phyloP scores from a whole-genome alignment of 257 asterid genomes.

The Nicotiana otophora region DNA sequence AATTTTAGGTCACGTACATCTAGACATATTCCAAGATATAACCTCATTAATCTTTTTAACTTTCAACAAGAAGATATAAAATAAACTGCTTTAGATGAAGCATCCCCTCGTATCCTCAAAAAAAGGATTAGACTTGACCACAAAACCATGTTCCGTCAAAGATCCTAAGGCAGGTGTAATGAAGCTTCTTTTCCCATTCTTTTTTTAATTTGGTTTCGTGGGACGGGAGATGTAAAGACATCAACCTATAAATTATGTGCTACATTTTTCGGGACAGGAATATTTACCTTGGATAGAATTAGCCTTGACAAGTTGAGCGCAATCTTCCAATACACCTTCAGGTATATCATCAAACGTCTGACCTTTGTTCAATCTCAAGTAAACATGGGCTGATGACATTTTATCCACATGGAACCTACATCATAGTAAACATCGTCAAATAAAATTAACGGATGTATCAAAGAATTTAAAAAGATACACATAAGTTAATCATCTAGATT shows the following conservation, averaged over 20 bases:
- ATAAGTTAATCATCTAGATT: neutral
- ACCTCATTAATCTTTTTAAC: neutral
- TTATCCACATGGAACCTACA: constrained; percentile 97
- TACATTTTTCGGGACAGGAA: neutral
- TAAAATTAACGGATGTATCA: constrained; percentile 10
- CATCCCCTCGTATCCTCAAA: neutral
- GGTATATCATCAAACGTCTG: constrained; percentile 80
- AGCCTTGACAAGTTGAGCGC: constrained; percentile 95
- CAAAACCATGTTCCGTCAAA: neutral
- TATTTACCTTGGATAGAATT: constrained; percentile 89
- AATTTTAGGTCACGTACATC: neutral
- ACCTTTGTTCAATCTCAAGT: constrained; percentile 82
- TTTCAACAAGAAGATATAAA: neutral
- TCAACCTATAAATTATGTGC: neutral
- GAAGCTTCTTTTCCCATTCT: neutral
- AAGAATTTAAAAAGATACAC: constrained; percentile 1
- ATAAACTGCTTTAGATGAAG: neutral
- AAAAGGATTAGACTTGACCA: neutral
- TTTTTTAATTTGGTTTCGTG: neutral
- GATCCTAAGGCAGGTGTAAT: neutral
- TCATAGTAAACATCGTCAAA: constrained; percentile 20
- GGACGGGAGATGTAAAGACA: neutral
- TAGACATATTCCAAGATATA: neutral
- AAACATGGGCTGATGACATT: constrained; percentile 99
- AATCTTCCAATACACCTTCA: constrained; percentile 90